phyloP scores from a whole-genome alignment of 805 yeast species.

The Cyberlindnera veronae region DNA sequence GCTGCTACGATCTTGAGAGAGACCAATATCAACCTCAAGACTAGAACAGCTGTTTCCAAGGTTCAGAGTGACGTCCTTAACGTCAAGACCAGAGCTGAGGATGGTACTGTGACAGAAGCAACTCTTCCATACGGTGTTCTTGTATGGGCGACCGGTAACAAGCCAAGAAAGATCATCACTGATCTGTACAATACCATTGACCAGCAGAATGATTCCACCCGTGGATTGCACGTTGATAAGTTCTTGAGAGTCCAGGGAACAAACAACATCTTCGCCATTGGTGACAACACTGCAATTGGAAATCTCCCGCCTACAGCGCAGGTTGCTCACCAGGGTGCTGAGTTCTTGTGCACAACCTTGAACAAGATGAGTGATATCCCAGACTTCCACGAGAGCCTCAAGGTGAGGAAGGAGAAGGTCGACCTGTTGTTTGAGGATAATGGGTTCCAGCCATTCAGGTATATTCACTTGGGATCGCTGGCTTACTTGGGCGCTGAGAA shows the following conservation, averaged over 20 bases:
- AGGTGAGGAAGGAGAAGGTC: conserved; percentile 32
- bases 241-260: conserved; percentile 79
- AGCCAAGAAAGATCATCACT: conserved; percentile 70
- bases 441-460: conserved; percentile 63
- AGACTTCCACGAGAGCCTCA: conserved; percentile 36
- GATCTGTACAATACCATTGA: conserved; percentile 67
- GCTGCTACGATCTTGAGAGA: conserved; percentile 40
- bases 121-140: conserved; percentile 83
- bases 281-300: conserved; percentile 89
- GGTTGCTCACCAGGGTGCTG: conserved; percentile 93
- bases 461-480: conserved; percentile 86
- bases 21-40: conserved; percentile 66
- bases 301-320: conserved; percentile 95
- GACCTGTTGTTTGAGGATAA: conserved; percentile 43
- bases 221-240: conserved; percentile 82
- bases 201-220: conserved; percentile 76
- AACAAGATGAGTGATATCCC: conserved; percentile 46
- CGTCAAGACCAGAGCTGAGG: conserved; percentile 68
- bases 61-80: conserved; percentile 70
- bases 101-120: conserved; percentile 59
- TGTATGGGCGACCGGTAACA: conserved; percentile 97
- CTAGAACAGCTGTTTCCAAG: conserved; percentile 85
- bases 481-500: conserved; percentile 91
- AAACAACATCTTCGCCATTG: conserved; percentile 79
- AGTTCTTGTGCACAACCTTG: conserved; percentile 70